Conservation (phyloP, 2,329 filamentous ascomycete species). For the Ilyonectria mors-panacis region DNA sequence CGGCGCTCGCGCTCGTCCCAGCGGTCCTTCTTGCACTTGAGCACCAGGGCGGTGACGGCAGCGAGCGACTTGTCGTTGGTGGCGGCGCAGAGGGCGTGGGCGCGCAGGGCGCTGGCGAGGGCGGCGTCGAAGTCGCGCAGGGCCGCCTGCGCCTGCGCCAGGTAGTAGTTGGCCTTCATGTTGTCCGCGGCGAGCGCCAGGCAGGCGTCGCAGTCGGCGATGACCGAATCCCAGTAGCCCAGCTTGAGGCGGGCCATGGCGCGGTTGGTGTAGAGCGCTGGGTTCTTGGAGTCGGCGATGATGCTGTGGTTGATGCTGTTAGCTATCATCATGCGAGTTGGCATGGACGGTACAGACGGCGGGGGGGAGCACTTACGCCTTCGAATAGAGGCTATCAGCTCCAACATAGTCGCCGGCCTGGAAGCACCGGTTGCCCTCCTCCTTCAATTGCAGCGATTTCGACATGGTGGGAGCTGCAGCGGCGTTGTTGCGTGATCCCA, state of each 20-base stretch:
- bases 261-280: constrained; percentile 89
- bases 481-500: not conserved
- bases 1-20: constrained; percentile 83
- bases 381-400: constrained; percentile 80
- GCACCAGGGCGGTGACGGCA: constrained; percentile 80
- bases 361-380: constrained; percentile 68
- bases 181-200: constrained; percentile 75
- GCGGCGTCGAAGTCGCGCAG: constrained; percentile 78
- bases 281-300: constrained; percentile 82
- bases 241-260: constrained; percentile 87
- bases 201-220: constrained; percentile 83
- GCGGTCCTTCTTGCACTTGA: constrained; percentile 86
- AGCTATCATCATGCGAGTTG: not conserved
- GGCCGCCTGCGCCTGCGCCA: constrained; percentile 86
- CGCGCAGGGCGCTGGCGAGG: constrained; percentile 76
- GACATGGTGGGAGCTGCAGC: constrained; percentile 47
- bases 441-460: constrained; percentile 62
- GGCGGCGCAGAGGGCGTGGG: constrained; percentile 79
- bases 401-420: constrained; percentile 73
- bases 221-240: constrained; percentile 79
- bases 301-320: constrained; percentile 67
- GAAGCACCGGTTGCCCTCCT: constrained; percentile 77
- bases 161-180: constrained; percentile 88
- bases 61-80: constrained; percentile 77
- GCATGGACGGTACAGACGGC: not conserved